Evolutionary conservation across 495 filamentous ascomycete genomes (phyloP).

Genomic region (Penicillium daleae): DNA sequence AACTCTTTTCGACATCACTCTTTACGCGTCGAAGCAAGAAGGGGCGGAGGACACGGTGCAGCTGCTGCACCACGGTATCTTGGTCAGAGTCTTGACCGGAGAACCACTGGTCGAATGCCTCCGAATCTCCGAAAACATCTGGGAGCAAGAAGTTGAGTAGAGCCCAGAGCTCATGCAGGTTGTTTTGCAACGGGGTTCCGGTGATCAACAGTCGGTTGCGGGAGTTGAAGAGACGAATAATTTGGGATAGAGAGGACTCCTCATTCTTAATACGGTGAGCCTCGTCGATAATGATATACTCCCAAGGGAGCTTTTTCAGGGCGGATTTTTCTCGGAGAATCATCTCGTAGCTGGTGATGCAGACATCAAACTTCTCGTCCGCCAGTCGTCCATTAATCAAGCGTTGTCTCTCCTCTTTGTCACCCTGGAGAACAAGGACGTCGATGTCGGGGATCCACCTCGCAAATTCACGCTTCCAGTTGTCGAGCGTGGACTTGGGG

Average conservation of each 20-base stretch:
- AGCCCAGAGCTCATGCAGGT: conserved; percentile 99
- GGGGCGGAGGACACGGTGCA: conserved; percentile 90
- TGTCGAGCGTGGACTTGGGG: conserved; percentile 97
- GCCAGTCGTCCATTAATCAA: conserved; percentile 90
- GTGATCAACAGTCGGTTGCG: conserved; percentile 95
- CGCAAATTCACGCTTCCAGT: conserved; percentile 94
- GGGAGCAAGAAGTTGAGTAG: conserved; percentile 95
- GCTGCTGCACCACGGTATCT: conserved; percentile 94
- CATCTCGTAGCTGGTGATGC: conserved; percentile 97
- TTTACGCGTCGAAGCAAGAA: conserved; percentile 97
- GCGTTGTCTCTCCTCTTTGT: conserved; percentile 87
- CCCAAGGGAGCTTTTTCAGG: conserved; percentile 97
- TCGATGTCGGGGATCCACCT: conserved; percentile 96
- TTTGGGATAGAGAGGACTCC: conserved; percentile 94
- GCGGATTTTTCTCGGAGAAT: conserved; percentile 93
- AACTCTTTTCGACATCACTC: conserved; percentile 97
- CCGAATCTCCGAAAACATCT: conserved; percentile 95
- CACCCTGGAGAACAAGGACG: conserved; percentile 91
- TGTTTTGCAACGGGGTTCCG: conserved; percentile 97
- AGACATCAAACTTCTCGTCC: conserved; percentile 91
- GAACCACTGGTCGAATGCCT: conserved; percentile 99
- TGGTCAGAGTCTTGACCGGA: conserved; percentile 85
- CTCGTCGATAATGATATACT: conserved; percentile 99
- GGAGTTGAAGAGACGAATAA: conserved; percentile 96
- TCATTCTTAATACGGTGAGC: conserved; percentile 99